Evolutionary conservation across 345 rosid genomes (phyloP).

Genomic region (Euphorbia pulcherrima): DNA sequence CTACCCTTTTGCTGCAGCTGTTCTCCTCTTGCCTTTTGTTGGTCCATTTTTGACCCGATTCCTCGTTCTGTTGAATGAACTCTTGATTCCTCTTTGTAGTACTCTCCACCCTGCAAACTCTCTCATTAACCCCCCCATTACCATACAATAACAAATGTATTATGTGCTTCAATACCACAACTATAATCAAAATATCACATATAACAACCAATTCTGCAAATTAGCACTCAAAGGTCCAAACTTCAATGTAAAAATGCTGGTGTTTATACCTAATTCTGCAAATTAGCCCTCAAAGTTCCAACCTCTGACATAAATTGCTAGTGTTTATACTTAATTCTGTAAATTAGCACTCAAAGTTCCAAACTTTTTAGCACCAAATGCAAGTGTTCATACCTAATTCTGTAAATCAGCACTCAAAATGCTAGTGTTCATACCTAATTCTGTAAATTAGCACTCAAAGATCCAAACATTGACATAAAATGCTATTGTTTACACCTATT

Average conservation of each 20-base stretch:
- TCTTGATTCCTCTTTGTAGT: constrained; percentile 16
- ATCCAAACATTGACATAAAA: no score
- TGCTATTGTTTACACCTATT: no score
- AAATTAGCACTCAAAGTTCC: no score
- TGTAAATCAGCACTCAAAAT: background rate
- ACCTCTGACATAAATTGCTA: no score
- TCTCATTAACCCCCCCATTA: constrained; percentile 22
- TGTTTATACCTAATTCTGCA: no score
- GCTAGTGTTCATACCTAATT: no score
- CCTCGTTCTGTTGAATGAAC: constrained; percentile 21
- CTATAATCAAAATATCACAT: background rate
- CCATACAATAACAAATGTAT: background rate
- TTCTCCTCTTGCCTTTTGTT: no score
- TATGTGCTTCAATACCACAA: background rate
- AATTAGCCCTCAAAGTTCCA: no score
- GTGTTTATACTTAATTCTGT: constrained; percentile 28
- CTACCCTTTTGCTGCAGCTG: constrained; percentile 10
- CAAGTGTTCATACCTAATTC: constrained; percentile 20
- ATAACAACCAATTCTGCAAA: no score
- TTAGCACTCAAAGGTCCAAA: background rate
- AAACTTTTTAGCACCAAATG: no score
- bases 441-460: background rate
- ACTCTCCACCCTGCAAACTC: constrained; percentile 20
- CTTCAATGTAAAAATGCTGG: no score
- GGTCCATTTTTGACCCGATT: background rate